A percentile compares a stretch with the other conserved stretches of the same genome.
These are phyloP conservation scores for Trichoderma guizhouense DNA, from an alignment of 2,329 filamentous ascomycete species.

Conservation along the genomic window DNA sequence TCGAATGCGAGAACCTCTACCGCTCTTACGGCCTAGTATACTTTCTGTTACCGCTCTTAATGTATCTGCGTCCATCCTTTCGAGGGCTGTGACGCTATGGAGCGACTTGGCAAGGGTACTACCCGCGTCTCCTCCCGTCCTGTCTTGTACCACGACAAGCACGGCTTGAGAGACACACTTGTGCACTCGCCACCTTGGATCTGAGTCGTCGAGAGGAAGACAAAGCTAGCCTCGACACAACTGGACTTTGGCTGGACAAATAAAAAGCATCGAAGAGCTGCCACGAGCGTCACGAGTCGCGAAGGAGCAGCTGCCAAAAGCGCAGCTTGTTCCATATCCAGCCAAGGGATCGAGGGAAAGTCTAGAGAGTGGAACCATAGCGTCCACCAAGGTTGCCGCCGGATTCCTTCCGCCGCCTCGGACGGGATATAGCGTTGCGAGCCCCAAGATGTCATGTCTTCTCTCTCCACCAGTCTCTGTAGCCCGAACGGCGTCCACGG, in stretches of 20 bases:
- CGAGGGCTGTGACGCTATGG: neutral
- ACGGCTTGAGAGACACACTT: neutral
- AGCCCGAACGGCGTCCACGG: neutral
- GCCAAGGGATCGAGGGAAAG: neutral
- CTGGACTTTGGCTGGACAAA: neutral
- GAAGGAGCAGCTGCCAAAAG: neutral
- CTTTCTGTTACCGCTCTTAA: neutral
- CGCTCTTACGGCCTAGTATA: neutral
- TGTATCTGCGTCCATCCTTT: neutral
- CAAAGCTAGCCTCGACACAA: neutral
- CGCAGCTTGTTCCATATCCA: neutral
- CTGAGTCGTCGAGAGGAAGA: neutral
- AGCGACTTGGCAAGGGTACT: neutral
- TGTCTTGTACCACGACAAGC: neutral
- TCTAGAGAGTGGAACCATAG: neutral
- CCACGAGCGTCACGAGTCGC: neutral
- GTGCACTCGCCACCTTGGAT: neutral
- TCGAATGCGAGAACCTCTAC: neutral
- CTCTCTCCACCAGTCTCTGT: neutral
- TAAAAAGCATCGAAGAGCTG: neutral
- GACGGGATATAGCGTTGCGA: neutral
- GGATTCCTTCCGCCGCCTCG: conserved; percentile 3
- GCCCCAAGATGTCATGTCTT: neutral
- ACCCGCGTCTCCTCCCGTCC: neutral
- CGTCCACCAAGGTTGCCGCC: neutral